phyloP scores from a whole-genome alignment of 306 rosid species.

The Aeschynomene evenia region DNA sequence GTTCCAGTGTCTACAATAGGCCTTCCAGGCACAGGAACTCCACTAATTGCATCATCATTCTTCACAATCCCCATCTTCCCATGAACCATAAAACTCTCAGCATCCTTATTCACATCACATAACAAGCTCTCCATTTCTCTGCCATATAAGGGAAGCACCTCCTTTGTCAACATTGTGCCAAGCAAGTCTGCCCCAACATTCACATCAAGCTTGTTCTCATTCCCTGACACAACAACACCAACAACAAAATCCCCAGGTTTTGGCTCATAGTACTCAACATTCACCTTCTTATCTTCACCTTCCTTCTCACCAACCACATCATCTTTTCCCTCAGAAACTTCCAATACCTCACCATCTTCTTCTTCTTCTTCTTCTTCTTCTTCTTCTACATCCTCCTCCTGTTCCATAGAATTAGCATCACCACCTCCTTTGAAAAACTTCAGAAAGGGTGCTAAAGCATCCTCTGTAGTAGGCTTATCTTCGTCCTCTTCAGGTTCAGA shows the following conservation, averaged over 20 bases:
- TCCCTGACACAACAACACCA: conserved; percentile 91
- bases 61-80: conserved; percentile 89
- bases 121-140: conserved; percentile 82
- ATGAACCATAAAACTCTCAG: conserved; percentile 49
- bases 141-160: conserved; percentile 85
- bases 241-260: conserved; percentile 91
- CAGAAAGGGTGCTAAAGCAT: conserved; percentile 81
- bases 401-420: conserved; percentile 29
- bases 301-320: conserved; percentile 32
- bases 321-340: conserved; percentile 45
- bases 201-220: conserved; percentile 85
- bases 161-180: conserved; percentile 96
- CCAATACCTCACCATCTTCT: conserved; percentile 34
- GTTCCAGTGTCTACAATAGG: conserved; percentile 86
- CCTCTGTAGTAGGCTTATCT: conserved; percentile 44
- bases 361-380: conserved; percentile 40
- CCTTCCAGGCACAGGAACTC: conserved; percentile 49
- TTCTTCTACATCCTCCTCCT: conserved; percentile 42
- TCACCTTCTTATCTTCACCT: conserved; percentile 49
- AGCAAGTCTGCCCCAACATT: conserved; percentile 86
- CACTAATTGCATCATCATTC: conserved; percentile 63
- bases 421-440: conserved; percentile 68
- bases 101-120: conserved; percentile 59
- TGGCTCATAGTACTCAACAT: conserved; percentile 87
- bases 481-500: conserved; percentile 43